Percentiles rank a stretch among this genome's conserved stretches.
Evolutionary conservation across 345 rosid species (phyloP).

Genomic region (Ceriops zippeliana): DNA sequence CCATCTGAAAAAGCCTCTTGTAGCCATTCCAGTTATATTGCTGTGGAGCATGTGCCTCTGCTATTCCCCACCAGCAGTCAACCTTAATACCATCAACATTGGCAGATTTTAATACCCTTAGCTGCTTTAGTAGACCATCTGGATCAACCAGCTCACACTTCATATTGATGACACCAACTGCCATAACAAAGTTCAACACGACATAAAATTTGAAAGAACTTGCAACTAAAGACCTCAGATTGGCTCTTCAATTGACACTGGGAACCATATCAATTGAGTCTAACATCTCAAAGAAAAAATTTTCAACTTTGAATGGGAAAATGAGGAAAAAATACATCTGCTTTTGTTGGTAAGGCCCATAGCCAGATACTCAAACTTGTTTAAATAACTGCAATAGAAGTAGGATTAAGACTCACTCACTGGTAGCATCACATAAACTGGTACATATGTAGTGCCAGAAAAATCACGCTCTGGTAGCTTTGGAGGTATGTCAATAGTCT

Average conservation of each 20-base stretch:
- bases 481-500: conserved; percentile 52
- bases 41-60: conserved; percentile 80
- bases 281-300: conserved; percentile 2
- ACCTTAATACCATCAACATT: conserved; percentile 82
- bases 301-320: background rate
- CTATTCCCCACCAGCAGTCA: conserved; percentile 99
- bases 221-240: background rate
- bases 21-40: conserved; percentile 97
- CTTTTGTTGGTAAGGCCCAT: no score
- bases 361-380: conserved; percentile 9
- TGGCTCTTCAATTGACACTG: conserved; percentile 4
- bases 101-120: conserved; percentile 69
- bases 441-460: conserved; percentile 72
- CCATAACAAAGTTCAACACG: conserved; percentile 16
- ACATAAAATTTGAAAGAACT: conserved; percentile 9
- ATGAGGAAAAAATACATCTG: background rate
- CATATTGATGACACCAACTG: conserved; percentile 89
- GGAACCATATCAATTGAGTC: conserved; percentile 3
- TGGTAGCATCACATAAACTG: conserved; percentile 95
- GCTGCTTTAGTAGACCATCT: conserved; percentile 73
- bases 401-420: conserved; percentile 44
- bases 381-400: background rate
- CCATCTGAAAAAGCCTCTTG: conserved; percentile 71
- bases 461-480: conserved; percentile 75
- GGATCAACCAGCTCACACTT: conserved; percentile 90